Evolutionary conservation across 2,329 filamentous ascomycete species (phyloP).

Genomic region (Acephala macrosclerotiorum): DNA sequence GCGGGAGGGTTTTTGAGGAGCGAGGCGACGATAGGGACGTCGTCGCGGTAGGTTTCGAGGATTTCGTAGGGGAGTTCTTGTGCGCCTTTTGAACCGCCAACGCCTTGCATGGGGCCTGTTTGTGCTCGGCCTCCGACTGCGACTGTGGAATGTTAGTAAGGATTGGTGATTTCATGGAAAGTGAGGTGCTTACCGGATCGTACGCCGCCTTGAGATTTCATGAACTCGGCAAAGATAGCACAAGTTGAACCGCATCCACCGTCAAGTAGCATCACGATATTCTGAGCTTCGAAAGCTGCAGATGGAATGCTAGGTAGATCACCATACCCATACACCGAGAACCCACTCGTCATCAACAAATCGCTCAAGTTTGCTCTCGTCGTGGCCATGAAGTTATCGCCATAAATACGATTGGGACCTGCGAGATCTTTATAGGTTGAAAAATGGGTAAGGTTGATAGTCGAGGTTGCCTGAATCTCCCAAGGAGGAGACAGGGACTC

Average conservation of each 20-base stretch:
- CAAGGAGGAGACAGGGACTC: neutral
- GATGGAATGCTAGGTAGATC: conserved; percentile 8
- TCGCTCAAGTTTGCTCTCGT: conserved; percentile 11
- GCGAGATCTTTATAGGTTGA: neutral
- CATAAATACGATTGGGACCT: conserved; percentile 11
- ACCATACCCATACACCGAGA: conserved; percentile 14
- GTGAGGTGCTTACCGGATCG: conserved; percentile 47
- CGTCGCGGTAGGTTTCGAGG: neutral
- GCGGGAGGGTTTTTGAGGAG: neutral
- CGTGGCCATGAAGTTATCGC: conserved; percentile 9
- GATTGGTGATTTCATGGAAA: neutral
- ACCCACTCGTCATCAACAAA: conserved; percentile 3
- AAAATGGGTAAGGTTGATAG: neutral
- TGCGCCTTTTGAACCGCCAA: conserved; percentile 61
- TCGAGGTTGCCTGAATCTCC: neutral
- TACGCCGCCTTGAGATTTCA: conserved; percentile 61
- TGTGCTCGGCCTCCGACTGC: conserved; percentile 58
- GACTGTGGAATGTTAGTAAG: conserved; percentile 36
- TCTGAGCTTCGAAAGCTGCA: conserved; percentile 16
- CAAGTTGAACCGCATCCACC: conserved; percentile 66
- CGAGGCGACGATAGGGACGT: neutral
- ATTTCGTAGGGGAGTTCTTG: conserved; percentile 40
- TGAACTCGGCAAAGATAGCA: conserved; percentile 60
- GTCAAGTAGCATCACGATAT: conserved; percentile 53
- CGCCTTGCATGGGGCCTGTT: conserved; percentile 58